phyloP scores from a whole-genome alignment of 768 basidiomycete species.

The Kwoniella pini region DNA sequence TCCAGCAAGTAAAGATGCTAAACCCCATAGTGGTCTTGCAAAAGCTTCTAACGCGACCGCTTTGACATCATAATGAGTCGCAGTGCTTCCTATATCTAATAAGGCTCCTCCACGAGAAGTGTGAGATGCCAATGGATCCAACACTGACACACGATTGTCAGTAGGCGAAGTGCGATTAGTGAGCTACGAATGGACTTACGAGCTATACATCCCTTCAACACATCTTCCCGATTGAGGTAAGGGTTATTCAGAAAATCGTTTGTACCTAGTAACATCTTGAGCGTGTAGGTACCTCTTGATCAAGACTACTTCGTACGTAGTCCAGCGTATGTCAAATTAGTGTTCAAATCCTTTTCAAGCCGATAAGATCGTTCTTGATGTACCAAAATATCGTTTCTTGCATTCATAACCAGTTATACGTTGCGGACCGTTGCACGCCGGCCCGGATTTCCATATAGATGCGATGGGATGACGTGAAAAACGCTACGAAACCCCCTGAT shows the following conservation, averaged over 20 bases:
- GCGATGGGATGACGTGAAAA: background rate
- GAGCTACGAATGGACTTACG: too few relatives aligned
- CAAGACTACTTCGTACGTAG: too few relatives aligned
- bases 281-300: too few relatives aligned
- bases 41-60: conserved; percentile 73
- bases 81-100: conserved; percentile 66
- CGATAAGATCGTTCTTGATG: too few relatives aligned
- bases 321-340: too few relatives aligned
- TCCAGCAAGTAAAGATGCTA: conserved; percentile 67
- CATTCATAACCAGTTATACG: too few relatives aligned
- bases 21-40: conserved; percentile 74
- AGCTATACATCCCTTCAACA: conserved; percentile 61
- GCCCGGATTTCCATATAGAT: background rate
- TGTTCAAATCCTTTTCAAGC: too few relatives aligned
- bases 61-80: conserved; percentile 70
- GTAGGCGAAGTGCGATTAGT: too few relatives aligned
- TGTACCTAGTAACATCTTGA: conserved; percentile 35
- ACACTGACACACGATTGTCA: too few relatives aligned
- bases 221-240: conserved; percentile 64
- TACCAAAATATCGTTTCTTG: too few relatives aligned
- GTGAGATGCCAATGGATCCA: conserved; percentile 68
- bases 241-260: conserved; percentile 59
- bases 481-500: too few relatives aligned
- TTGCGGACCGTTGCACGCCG: background rate
- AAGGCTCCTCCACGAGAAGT: conserved; percentile 74